Base-by-base conservation (phyloP, 352 stramenopile species). In the Lagenidium sp. region DNA sequence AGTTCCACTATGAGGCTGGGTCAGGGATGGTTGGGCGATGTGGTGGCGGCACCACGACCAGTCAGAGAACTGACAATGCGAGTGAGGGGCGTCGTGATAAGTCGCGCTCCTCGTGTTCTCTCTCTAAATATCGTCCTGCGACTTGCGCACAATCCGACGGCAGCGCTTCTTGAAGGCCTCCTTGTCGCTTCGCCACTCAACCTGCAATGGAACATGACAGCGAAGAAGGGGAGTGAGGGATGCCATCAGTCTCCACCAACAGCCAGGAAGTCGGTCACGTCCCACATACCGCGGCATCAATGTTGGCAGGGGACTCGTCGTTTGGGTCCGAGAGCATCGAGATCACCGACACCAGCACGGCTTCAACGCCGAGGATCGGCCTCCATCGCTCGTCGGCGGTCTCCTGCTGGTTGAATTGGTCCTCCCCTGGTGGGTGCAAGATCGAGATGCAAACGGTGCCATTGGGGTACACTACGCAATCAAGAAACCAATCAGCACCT, bases 241-340 rank as follows among this genome's bases (percentile, higher is more conserved):
- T n/a, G n/a, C n/a, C n/a, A n/a, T n/a, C n/a, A n/a, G n/a, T n/a
- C n/a, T n/a, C n/a, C n/a, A n/a, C n/a, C n/a, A n/a, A n/a, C n/a
- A n/a, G n/a, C n/a, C n/a, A n/a, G n/a, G n/a, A n/a, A n/a, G n/a
- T n/a, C n/a, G n/a, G n/a, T n/a, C n/a, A n/a, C n/a, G 4, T 2
- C 54, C 56, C 62, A 77, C 91, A 63, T 60, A 98, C 94, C 24
- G 97, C 97, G 18, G 97, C 97, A 65, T 99, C 97, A 53, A 99
- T 97, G 77, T 99, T 99, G n/a, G 97, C 96, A 2, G 97, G 97
- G 37, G 89, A 98, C 38, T 99, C 94, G 63, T 99, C 95, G 72
- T 99, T 99, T 20, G 97, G 97, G 76, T 99, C 97, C 38, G 83
- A 98, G 13, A 99, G 85, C 96, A 99, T 99, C 5, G 93, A 98